Conservation (phyloP, 192 early-diverging fungal species). For the Coemansia sp. region DNA sequence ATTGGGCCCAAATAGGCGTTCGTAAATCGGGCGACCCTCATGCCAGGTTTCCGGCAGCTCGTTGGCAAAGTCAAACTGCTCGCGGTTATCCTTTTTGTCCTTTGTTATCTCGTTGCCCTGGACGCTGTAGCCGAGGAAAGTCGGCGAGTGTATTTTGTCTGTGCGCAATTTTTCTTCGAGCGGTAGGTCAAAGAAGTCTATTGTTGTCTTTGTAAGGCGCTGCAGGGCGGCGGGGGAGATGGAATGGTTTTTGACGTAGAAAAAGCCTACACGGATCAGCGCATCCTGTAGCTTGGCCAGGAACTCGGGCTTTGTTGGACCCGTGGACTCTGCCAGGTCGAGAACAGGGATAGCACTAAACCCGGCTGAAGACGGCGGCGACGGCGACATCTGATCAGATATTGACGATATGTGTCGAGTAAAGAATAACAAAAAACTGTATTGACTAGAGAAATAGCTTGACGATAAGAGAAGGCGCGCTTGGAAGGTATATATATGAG, state of each 20-base stretch:
- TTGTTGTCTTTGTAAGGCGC: conserved; percentile 2
- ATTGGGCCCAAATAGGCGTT: conserved; percentile 56
- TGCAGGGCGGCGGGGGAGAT: conserved; percentile 39
- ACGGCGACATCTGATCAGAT: conserved; percentile 1
- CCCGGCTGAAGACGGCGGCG: too few species aligned
- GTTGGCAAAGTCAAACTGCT: conserved; percentile 58
- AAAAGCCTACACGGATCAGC: conserved; percentile 55
- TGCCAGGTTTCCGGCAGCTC: conserved; percentile 31
- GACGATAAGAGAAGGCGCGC: too few species aligned
- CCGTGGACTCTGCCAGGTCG: conserved; percentile 8
- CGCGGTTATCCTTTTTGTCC: conserved; percentile 43
- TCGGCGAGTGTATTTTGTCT: conserved; percentile 54
- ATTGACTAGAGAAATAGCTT: too few species aligned
- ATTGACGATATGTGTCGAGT: too few species aligned
- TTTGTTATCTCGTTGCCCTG: conserved; percentile 54
- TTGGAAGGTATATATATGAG: too few species aligned
- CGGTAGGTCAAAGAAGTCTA: conserved; percentile 54
- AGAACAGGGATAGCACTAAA: conserved; percentile 25
- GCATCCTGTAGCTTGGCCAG: conserved; percentile 51
- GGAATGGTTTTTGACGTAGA: conserved; percentile 55
- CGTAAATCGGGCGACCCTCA: conserved; percentile 33
- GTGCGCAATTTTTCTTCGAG: conserved; percentile 55
- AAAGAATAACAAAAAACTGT: too few species aligned
- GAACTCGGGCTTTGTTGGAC: conserved; percentile 27
- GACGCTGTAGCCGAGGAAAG: conserved; percentile 57